Evolutionary conservation across 192 early-diverging fungal genomes (phyloP).

Genomic region (Coemansia sp.): DNA sequence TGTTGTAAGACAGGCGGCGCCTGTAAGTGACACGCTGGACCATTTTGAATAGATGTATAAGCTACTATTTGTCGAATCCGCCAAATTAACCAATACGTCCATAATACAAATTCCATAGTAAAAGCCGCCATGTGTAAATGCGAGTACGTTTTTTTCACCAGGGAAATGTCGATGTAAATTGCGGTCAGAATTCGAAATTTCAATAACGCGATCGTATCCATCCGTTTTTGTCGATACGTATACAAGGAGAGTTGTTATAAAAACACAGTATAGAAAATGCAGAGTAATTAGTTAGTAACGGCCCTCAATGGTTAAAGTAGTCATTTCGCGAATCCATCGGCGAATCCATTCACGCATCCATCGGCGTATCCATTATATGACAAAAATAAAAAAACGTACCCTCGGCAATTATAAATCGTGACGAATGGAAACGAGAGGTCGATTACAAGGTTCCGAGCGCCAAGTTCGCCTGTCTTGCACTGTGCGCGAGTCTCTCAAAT

Average conservation of each 20-base stretch:
- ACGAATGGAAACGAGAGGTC: slow-evolving; percentile 4
- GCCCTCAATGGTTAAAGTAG: not conserved
- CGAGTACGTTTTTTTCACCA: not conserved
- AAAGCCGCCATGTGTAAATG: not conserved
- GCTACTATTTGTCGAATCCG: slow-evolving; percentile 19
- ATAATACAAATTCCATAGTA: not conserved
- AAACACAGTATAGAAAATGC: not conserved
- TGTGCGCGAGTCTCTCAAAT: not conserved
- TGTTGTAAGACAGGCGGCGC: slow-evolving; percentile 87
- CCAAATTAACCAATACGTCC: not conserved
- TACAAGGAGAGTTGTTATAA: not conserved
- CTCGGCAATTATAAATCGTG: slow-evolving; percentile 9
- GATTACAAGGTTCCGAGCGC: not conserved
- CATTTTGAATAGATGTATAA: slow-evolving; percentile 51
- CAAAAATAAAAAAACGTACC: not conserved
- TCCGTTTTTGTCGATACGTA: not conserved
- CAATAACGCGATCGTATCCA: not conserved
- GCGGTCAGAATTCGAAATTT: not conserved
- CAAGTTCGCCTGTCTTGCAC: not conserved
- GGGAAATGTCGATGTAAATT: not conserved
- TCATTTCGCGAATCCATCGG: not conserved
- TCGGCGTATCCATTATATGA: slow-evolving; percentile 8
- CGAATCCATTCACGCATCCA: slow-evolving; percentile 6
- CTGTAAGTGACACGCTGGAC: slow-evolving; percentile 83
- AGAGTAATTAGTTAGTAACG: slow-evolving; percentile 3